phyloP scores from a whole-genome alignment of 139 green algal species.

The Pycnococcus provasolii region DNA sequence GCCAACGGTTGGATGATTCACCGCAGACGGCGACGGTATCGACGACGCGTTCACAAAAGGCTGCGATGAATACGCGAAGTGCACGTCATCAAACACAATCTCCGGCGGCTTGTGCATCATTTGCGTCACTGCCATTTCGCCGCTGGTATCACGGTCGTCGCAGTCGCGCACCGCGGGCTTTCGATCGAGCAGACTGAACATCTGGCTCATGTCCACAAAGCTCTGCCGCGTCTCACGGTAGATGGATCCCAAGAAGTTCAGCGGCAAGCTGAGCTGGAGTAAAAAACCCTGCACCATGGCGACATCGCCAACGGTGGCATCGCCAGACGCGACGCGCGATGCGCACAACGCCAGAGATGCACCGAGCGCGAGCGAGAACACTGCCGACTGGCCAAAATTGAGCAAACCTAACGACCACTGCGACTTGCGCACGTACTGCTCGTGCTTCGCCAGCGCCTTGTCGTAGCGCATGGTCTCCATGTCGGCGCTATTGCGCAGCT shows the following conservation, averaged over 20 bases:
- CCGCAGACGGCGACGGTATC: not conserved
- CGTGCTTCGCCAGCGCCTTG: constrained; percentile 56
- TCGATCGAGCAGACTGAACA: constrained; percentile 74
- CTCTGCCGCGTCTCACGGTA: constrained; percentile 91
- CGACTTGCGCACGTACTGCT: constrained; percentile 63
- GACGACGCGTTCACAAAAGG: constrained; percentile 42
- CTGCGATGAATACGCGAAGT: constrained; percentile 57
- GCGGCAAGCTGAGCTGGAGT: constrained; percentile 91
- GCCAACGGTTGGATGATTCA: not conserved
- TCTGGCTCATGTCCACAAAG: constrained; percentile 89
- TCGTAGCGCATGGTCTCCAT: constrained; percentile 75
- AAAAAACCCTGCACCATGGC: constrained; percentile 78
- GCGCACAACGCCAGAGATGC: constrained; percentile 67
- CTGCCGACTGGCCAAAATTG: constrained; percentile 85
- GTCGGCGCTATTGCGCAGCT: constrained; percentile 54
- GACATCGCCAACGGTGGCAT: constrained; percentile 63
- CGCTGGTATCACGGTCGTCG: not conserved
- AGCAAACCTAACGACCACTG: constrained; percentile 68
- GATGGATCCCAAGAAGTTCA: constrained; percentile 96
- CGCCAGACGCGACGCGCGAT: constrained; percentile 46
- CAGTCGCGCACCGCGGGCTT: constrained; percentile 4
- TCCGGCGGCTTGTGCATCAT: not conserved
- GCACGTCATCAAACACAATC: constrained; percentile 49
- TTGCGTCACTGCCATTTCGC: too few relatives aligned
- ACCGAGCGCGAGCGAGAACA: constrained; percentile 66